Evolutionary conservation across 495 filamentous ascomycete species (phyloP).

Genomic region (Penicillium macrosclerotiorum): DNA sequence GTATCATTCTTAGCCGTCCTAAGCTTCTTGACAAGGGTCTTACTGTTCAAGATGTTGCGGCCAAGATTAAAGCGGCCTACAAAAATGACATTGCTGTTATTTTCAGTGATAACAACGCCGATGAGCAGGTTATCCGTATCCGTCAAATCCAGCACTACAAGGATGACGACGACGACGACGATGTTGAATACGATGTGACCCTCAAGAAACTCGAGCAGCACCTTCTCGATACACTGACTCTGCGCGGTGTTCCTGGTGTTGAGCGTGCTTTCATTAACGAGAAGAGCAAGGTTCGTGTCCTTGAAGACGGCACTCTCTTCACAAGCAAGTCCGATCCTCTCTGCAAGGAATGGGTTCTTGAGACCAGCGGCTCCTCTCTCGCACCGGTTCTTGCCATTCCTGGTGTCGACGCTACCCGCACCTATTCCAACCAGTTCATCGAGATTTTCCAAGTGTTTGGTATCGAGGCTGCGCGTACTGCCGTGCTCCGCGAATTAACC

Average conservation of each 20-base stretch:
- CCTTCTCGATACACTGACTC: constrained; percentile 81
- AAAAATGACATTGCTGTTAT: constrained; percentile 86
- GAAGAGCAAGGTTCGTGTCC: constrained; percentile 59
- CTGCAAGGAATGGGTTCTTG: constrained; percentile 91
- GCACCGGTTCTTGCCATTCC: constrained; percentile 78
- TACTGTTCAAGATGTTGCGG: constrained; percentile 88
- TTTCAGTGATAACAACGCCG: constrained; percentile 97
- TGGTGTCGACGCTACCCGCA: constrained; percentile 85
- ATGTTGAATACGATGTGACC: constrained; percentile 83
- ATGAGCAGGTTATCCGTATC: constrained; percentile 90
- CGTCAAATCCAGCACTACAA: constrained; percentile 71
- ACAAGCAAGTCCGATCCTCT: constrained; percentile 64
- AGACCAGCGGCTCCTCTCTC: constrained; percentile 86
- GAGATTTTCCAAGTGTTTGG: constrained; percentile 92
- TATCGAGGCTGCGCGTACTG: constrained; percentile 87
- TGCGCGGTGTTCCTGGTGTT: constrained; percentile 86
- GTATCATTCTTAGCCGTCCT: constrained; percentile 87
- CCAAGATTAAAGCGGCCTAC: constrained; percentile 82
- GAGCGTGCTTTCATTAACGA: constrained; percentile 90
- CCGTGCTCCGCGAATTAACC: constrained; percentile 82
- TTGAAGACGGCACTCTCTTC: constrained; percentile 66
- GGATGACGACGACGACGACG: constrained; percentile 75
- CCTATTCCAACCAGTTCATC: constrained; percentile 91
- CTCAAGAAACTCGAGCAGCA: constrained; percentile 88
- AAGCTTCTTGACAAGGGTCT: constrained; percentile 94